Evolutionary conservation across 2,329 filamentous ascomycete genomes (phyloP).

Genomic region (Fusarium sarcochroum): DNA sequence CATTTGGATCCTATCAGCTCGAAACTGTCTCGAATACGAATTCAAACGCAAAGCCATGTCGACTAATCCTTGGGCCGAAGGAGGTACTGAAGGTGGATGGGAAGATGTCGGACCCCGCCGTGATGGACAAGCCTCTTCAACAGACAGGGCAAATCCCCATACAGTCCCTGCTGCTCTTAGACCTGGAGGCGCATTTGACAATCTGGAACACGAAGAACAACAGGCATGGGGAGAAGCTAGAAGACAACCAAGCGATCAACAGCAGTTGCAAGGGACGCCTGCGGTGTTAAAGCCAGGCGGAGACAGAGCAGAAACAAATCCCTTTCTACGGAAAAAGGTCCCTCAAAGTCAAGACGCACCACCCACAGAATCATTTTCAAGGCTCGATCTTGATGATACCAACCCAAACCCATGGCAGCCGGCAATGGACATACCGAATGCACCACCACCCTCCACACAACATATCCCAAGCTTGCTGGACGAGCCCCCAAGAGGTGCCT

Average conservation of each 20-base stretch:
- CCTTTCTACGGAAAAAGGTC: slow-evolving; percentile 66
- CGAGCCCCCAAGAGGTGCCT: slow-evolving; percentile 50
- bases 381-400: slow-evolving; percentile 59
- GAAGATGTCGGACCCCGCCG: slow-evolving; percentile 43
- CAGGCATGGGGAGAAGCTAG: slow-evolving; percentile 52
- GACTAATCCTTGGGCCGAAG: slow-evolving; percentile 47
- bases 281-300: slow-evolving; percentile 53
- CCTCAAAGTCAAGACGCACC: slow-evolving; percentile 47
- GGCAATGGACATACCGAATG: slow-evolving; percentile 42
- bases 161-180: slow-evolving; percentile 52
- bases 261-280: slow-evolving; percentile 47
- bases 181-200: slow-evolving; percentile 49
- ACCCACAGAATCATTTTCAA: slow-evolving; percentile 57
- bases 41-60: slow-evolving; percentile 24
- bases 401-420: slow-evolving; percentile 56
- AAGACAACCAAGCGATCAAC: slow-evolving; percentile 26
- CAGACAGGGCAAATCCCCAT: slow-evolving; percentile 8
- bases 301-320: slow-evolving; percentile 63
- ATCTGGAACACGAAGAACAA: slow-evolving; percentile 47
- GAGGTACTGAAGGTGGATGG: slow-evolving; percentile 41
- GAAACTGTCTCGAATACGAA: slow-evolving; percentile 15
- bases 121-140: slow-evolving; percentile 16
- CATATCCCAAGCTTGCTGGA: slow-evolving; percentile 38
- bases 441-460: slow-evolving; percentile 19
- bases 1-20: not conserved